Evolutionary conservation across 352 stramenopile genomes (phyloP), one percentile per base, ranked within the genome.

Genomic region (Pythium rhizo-oryzae): DNA sequence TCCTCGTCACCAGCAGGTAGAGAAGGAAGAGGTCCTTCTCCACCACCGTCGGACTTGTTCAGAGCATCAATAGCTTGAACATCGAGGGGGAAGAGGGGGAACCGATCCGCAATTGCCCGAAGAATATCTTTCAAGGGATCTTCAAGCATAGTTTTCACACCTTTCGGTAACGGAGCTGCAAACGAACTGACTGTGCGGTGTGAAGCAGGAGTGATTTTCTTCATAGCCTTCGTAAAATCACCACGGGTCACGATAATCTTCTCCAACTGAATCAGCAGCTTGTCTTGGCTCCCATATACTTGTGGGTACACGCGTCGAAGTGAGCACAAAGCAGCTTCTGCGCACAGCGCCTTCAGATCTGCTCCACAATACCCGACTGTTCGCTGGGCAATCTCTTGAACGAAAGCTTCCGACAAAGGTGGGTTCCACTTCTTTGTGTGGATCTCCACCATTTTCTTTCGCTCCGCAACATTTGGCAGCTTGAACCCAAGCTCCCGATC

Each of bases 401-500:
- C 28, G 62, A 96, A 92, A 1, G 57, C 46, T 4, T 81, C 68
- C 0, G 75, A 74, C 5, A 97, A 59, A 2, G 82, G 74, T 24
- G 92, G 91, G n/a, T 92, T 85, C 92, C 93, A 98, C 49, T 85
- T 77, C 44, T 82, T 87, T 8, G 91, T 92, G 71, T 98, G 90
- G 56, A 98, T 97, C 24, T 72, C 69, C 28, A 98, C 69, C 72
- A 98, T 98, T 25, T 89, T 81, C 60, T 85, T 80, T 2, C 94
- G 85, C 28, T 96, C 92, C 8, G 71, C 72, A 7, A 85, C 76
- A 49, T 94, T 93, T 6, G 94, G 94, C 11, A 98, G 63, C 44
- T 91, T 92, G 59, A 98, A 98, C 4, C 83, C 84, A 28, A 98
- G 70, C 67, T 98, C 90, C 49, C 93, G 87, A 70, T 98, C 94